Percentiles rank a stretch among this genome's conserved stretches.
Conservation (phyloP, 2,329 filamentous ascomycete species). For the Fusarium incarnatum region DNA sequence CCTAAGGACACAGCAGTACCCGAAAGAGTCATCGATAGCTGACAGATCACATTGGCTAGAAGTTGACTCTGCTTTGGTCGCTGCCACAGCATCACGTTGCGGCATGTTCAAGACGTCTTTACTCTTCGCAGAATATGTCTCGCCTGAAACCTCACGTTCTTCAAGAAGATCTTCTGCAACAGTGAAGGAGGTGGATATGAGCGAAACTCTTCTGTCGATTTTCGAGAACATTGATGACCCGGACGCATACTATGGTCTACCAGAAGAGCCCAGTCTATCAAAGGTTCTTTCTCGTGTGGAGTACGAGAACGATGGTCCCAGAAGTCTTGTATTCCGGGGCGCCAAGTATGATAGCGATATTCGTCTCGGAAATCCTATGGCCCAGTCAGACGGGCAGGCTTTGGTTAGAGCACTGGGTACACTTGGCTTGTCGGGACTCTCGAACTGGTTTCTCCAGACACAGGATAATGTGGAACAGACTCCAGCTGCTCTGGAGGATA, state of each 20-base stretch:
- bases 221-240: constrained; percentile 96
- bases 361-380: constrained; percentile 66
- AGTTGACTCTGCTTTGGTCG: constrained; percentile 77
- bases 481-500: constrained; percentile 73
- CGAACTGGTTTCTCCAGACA: constrained; percentile 79
- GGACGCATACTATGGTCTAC: constrained; percentile 93
- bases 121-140: constrained; percentile 80
- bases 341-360: constrained; percentile 91
- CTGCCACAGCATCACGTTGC: constrained; percentile 79
- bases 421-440: constrained; percentile 86
- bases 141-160: constrained; percentile 65
- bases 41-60: constrained; percentile 89
- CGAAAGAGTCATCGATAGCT: constrained; percentile 80
- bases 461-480: constrained; percentile 71
- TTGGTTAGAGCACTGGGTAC: constrained; percentile 82
- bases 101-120: constrained; percentile 90
- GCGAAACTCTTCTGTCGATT: constrained; percentile 80
- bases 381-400: constrained; percentile 71
- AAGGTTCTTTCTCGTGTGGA: constrained; percentile 86
- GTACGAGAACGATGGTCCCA: constrained; percentile 88
- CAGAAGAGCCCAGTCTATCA: constrained; percentile 79
- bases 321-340: constrained; percentile 89
- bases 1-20: constrained; percentile 81
- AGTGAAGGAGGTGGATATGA: constrained; percentile 65
- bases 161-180: constrained; percentile 74